Evolutionary conservation across 1,139 yeast species (phyloP).

Genomic region (Dujonia santamariae): DNA sequence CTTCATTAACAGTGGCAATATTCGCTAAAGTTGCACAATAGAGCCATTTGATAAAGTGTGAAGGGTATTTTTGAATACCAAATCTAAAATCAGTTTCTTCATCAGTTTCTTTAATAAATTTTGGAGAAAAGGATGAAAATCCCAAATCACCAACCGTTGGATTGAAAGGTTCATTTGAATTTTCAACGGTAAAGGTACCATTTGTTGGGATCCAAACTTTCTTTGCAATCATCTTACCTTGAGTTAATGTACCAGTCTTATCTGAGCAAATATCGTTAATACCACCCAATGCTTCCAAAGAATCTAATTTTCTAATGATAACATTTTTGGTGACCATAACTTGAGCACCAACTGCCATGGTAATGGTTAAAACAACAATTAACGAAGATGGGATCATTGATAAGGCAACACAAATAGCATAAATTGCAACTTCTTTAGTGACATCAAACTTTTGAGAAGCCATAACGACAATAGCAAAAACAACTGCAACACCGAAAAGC

Average conservation of each 20-base stretch:
- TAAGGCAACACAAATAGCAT: slow-evolving; percentile 43
- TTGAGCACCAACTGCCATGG: slow-evolving; percentile 48
- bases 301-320: slow-evolving; percentile 43
- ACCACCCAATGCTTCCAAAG: slow-evolving; percentile 50
- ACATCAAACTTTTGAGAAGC: slow-evolving; percentile 31
- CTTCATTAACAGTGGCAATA: slow-evolving; percentile 27
- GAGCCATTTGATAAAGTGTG: slow-evolving; percentile 22
- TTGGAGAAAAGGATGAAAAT: slow-evolving; percentile 22
- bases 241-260: slow-evolving; percentile 54
- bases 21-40: slow-evolving; percentile 32
- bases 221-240: slow-evolving; percentile 47
- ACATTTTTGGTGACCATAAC: slow-evolving; percentile 45
- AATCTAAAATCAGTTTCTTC: slow-evolving; percentile 28
- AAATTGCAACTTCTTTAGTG: slow-evolving; percentile 42
- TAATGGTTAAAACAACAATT: slow-evolving; percentile 52
- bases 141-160: slow-evolving; percentile 32
- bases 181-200: slow-evolving; percentile 30
- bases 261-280: slow-evolving; percentile 52
- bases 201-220: slow-evolving; percentile 35
- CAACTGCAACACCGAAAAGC: slow-evolving; percentile 35
- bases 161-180: slow-evolving; percentile 40
- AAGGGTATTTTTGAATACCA: slow-evolving; percentile 11
- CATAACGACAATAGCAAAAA: slow-evolving; percentile 40
- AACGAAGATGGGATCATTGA: slow-evolving; percentile 56
- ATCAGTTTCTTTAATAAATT: slow-evolving; percentile 23